Percentiles rank a stretch among this genome's conserved stretches.
These are phyloP conservation scores for Melampsora abietis-canadensis DNA, from an alignment of 1,284 basidiomycete species.

Conservation along the genomic window DNA sequence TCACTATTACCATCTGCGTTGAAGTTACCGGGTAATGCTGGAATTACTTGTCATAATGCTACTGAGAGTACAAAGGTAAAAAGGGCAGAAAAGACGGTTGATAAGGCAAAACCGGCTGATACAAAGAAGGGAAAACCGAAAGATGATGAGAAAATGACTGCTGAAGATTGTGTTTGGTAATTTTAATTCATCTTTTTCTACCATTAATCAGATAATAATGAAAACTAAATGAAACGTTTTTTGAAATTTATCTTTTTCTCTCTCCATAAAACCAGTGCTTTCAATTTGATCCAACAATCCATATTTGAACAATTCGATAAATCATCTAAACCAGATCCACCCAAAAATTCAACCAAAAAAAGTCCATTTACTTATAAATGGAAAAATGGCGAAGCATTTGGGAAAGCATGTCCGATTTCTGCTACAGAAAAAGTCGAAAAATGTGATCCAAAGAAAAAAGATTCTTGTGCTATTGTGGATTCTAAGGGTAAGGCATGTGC, in stretches of 20 bases:
- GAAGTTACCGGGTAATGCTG: not conserved
- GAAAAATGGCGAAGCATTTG: not conserved
- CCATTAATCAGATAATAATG: too few species aligned
- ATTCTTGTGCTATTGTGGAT: not conserved
- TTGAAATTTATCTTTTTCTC: too few species aligned
- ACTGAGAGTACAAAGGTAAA: not conserved
- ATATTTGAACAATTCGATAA: not conserved
- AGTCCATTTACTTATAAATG: not conserved
- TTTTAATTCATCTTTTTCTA: not conserved
- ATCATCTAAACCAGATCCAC: not conserved
- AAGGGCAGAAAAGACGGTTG: too few species aligned
- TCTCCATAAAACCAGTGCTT: not conserved
- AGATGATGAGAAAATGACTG: not conserved
- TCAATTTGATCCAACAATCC: not conserved
- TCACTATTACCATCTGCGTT: not conserved
- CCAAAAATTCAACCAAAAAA: not conserved
- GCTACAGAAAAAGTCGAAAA: not conserved
- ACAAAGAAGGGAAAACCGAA: not conserved
- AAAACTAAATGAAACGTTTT: too few species aligned
- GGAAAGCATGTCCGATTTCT: not conserved
- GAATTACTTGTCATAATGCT: not conserved
- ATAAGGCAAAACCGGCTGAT: too few species aligned
- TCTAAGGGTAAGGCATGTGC: not conserved
- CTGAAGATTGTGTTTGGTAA: constrained; percentile 2
- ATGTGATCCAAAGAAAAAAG: not conserved